Base-by-base conservation (phyloP, 257 asterid species). In the Perilla frutescens region DNA sequence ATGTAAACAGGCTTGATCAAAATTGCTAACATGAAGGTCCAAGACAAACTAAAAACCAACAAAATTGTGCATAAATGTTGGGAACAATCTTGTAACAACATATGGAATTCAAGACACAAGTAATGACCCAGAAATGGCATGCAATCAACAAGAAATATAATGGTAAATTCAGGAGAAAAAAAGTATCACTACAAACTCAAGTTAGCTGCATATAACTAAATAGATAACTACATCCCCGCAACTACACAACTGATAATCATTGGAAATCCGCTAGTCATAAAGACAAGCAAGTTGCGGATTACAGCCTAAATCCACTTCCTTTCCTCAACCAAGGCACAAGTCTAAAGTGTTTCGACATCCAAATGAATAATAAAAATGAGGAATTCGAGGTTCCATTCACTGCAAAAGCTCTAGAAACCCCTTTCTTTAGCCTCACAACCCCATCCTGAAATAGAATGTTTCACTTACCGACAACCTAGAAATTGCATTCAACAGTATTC, bases 201-300 rank as follows among this genome's bases (percentile, higher is more conserved):
- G 54, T 51, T 26, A 63, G 69, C 31, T 65, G 12, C 41, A 8
- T 48, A 14, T 15, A 69, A 43, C 41, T 53, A 34, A 55, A 54
- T 9, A 60, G 40, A 44, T 26, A 59, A 62, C 32, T 20, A 51
- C 59, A 34, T 4, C 5, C 58, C 36, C 26, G 2, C 43, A 43
- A 37, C 39, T 47, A 41, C 49, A 12, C 26, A 34, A 67, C 71
- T 8, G 54, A 49, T 49, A 55, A 48, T 48, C 54, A 11, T 48
- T 13, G 64, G 39, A 62, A 43, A 51, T 20, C 51, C 56, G 51
- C 62, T 63, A 29, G 41, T 32, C 0, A 50, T 4, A 62, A 69
- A n/a, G n/a, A 62, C 55, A 37, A 64, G 66, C 63, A 67, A 60
- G 56, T 68, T 36, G 44, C 41, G 57, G 64, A 77, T 43, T 65